Evolutionary conservation across 768 basidiomycete genomes (phyloP).

Genomic region (Lactarius evosmus): DNA sequence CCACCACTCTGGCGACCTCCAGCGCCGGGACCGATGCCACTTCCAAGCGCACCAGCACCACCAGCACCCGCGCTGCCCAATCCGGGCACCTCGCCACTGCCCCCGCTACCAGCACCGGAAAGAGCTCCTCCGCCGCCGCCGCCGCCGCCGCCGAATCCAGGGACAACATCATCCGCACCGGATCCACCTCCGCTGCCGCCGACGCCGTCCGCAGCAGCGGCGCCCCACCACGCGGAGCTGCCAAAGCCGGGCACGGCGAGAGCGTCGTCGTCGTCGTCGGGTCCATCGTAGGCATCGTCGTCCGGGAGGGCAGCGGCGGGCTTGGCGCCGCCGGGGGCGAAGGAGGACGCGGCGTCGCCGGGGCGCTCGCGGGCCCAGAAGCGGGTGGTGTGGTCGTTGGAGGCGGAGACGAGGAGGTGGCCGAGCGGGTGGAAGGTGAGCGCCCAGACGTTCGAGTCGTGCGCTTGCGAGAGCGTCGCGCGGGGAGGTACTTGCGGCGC

Average conservation of each 20-base stretch:
- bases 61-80: background rate
- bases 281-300: slow-evolving; percentile 42
- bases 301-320: slow-evolving; percentile 71
- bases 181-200: slow-evolving; percentile 42
- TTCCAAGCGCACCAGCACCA: background rate
- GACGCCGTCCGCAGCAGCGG: slow-evolving; percentile 23
- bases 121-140: slow-evolving; percentile 36
- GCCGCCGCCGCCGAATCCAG: slow-evolving; percentile 40
- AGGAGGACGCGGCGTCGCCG: slow-evolving; percentile 74
- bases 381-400: slow-evolving; percentile 99
- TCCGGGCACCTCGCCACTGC: slow-evolving; percentile 2
- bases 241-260: slow-evolving; percentile 74
- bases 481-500: slow-evolving; percentile 50
- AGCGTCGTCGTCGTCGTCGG: slow-evolving; percentile 64
- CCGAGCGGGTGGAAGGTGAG: slow-evolving; percentile 95
- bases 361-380: slow-evolving; percentile 96
- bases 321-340: slow-evolving; percentile 80
- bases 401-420: slow-evolving; percentile 87
- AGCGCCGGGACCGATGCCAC: background rate
- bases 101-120: background rate
- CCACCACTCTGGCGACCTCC: slow-evolving; percentile 3
- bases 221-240: slow-evolving; percentile 36
- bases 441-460: slow-evolving; percentile 97
- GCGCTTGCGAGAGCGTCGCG: slow-evolving; percentile 88
- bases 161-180: slow-evolving; percentile 43